phyloP scores from a whole-genome alignment of 2,329 filamentous ascomycete species.

The Trichocomaceae sp. region DNA sequence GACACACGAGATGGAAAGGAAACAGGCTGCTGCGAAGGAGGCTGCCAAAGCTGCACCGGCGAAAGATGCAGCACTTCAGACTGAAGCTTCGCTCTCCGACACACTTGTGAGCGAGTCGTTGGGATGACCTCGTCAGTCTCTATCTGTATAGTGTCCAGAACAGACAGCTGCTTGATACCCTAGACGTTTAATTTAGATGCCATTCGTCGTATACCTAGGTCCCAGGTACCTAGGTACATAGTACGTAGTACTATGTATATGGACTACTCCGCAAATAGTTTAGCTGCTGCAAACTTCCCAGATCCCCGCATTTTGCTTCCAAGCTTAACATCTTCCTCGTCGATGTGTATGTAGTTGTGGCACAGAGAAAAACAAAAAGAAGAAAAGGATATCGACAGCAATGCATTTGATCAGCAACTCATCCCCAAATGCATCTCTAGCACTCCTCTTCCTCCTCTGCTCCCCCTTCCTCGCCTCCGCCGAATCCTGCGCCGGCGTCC shows the following conservation, averaged over 20 bases:
- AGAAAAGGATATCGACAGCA: background rate
- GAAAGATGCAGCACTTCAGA: conserved; percentile 15
- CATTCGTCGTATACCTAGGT: too few species aligned
- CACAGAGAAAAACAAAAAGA: too few species aligned
- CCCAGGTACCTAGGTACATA: too few species aligned
- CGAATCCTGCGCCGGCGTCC: conserved; percentile 11
- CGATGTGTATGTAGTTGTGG: too few species aligned
- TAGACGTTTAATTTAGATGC: conserved; percentile 3
- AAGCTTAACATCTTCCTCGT: too few species aligned
- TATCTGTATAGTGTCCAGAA: too few species aligned
- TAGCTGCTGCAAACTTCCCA: background rate
- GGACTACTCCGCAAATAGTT: background rate
- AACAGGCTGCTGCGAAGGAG: conserved; percentile 29
- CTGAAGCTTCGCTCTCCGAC: conserved; percentile 11
- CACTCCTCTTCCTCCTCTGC: background rate
- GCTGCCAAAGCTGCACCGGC: conserved; percentile 20
- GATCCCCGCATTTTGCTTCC: background rate
- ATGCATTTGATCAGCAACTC: conserved; percentile 5
- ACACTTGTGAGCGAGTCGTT: conserved; percentile 14
- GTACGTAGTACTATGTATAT: background rate
- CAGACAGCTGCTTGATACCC: conserved; percentile 11
- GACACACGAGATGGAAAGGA: conserved; percentile 30
- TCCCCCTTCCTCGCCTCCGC: conserved; percentile 2
- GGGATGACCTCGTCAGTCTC: conserved; percentile 6
- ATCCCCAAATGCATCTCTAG: background rate